Conservation (phyloP, 2,329 filamentous ascomycete species). For the Cladosporium colombiae region DNA sequence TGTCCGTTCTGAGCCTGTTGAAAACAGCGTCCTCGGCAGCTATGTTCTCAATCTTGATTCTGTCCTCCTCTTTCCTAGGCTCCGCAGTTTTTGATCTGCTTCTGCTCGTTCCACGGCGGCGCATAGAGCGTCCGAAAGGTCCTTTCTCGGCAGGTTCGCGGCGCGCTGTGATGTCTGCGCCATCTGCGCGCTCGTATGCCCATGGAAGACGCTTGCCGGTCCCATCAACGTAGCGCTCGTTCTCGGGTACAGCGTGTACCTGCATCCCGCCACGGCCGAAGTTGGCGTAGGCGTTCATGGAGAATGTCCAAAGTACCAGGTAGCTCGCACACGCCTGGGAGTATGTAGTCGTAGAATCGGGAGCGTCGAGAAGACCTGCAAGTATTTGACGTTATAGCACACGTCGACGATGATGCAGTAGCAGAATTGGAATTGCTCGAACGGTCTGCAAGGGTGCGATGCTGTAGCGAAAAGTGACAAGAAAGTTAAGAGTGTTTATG, state of each 20-base stretch:
- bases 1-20: conserved; percentile 35
- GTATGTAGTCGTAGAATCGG: neutral
- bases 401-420: too few relatives aligned
- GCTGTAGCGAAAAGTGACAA: conserved; percentile 1
- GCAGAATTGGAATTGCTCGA: neutral
- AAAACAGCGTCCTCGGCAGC: conserved; percentile 52
- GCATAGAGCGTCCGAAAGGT: conserved; percentile 58
- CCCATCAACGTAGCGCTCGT: conserved; percentile 62
- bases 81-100: conserved; percentile 54
- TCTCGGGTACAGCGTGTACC: conserved; percentile 64
- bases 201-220: conserved; percentile 63
- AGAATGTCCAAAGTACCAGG: neutral
- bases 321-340: neutral
- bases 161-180: conserved; percentile 22
- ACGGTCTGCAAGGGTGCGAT: neutral
- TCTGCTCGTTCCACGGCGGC: conserved; percentile 50
- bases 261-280: conserved; percentile 52
- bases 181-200: conserved; percentile 51
- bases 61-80: conserved; percentile 61
- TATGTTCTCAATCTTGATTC: conserved; percentile 45
- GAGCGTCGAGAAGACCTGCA: neutral
- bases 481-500: conserved; percentile 13
- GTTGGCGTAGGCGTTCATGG: conserved; percentile 16
- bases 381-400: neutral
- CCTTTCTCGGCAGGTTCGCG: conserved; percentile 59